phyloP scores from a whole-genome alignment of 2,329 filamentous ascomycete genomes.

The Pseudogymnoascus pannorum region DNA sequence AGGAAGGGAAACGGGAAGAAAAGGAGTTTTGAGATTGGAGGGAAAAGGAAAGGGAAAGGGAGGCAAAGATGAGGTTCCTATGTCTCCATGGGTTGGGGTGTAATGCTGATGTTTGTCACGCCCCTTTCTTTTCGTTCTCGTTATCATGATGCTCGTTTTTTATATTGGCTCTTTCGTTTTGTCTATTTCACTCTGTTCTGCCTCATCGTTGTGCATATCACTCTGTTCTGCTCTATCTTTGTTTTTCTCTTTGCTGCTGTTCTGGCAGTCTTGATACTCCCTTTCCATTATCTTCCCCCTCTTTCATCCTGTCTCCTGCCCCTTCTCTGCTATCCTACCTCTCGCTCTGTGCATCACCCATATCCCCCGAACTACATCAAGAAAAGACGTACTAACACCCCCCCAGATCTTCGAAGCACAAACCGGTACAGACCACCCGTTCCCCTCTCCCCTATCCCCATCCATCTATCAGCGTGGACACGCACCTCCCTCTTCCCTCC shows the following conservation, averaged over 20 bases:
- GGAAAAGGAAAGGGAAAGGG: constrained; percentile 12
- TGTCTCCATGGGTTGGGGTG: constrained; percentile 52
- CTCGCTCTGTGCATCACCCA: background rate
- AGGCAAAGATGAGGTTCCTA: constrained; percentile 43
- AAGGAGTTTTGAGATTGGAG: background rate
- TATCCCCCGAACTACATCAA: background rate
- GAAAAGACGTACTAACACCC: background rate
- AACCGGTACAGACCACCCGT: constrained; percentile 31
- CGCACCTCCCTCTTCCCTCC: no score
- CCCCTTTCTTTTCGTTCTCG: constrained; percentile 17
- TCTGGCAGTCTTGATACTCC: no score
- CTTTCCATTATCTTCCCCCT: no score
- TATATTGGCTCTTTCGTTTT: background rate
- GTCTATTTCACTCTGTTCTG: background rate
- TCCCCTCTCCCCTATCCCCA: background rate
- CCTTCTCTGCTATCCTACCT: background rate
- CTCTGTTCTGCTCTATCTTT: no score
- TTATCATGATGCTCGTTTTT: constrained; percentile 13
- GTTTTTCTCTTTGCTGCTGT: no score
- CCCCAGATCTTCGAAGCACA: constrained; percentile 48
- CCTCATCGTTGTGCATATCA: no score
- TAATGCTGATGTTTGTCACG: constrained; percentile 42
- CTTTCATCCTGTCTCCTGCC: background rate
- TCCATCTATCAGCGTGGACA: background rate
- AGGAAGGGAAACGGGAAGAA: background rate